Evolutionary conservation across 108 stramenopile species (phyloP).

Genomic region (Skeletonema costatum): DNA sequence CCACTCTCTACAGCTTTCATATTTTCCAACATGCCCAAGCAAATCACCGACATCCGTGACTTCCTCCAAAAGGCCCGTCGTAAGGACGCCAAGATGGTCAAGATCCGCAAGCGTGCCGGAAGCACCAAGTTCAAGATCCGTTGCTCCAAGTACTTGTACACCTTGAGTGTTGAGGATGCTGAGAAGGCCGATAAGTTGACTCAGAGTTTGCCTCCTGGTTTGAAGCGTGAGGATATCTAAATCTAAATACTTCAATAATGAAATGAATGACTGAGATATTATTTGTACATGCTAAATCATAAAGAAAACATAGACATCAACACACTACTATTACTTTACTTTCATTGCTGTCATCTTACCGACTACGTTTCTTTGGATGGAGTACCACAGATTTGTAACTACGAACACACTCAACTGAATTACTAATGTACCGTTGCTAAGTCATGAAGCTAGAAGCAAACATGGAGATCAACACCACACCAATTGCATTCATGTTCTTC

Average conservation of each 20-base stretch:
- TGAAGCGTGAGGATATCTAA: conserved; percentile 92
- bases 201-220: conserved; percentile 95
- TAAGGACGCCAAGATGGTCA: conserved; percentile 95
- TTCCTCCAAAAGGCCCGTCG: conserved; percentile 95
- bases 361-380: conserved; percentile 32
- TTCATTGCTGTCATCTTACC: background rate
- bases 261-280: background rate
- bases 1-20: background rate
- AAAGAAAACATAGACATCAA: background rate
- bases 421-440: background rate
- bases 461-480: background rate
- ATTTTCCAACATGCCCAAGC: conserved; percentile 84
- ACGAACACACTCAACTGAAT: too few species aligned
- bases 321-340: too few species aligned
- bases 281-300: background rate
- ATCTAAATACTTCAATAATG: conserved; percentile 15
- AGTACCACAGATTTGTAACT: background rate
- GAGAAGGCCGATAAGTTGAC: conserved; percentile 99
- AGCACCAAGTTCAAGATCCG: conserved; percentile 99
- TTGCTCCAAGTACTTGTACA: conserved; percentile 96
- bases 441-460: background rate
- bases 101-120: conserved; percentile 91
- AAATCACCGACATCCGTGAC: conserved; percentile 95
- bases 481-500: background rate
- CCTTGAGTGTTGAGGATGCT: conserved; percentile 90